Conservation (phyloP, 352 stramenopile genomes). For the Achlya hypogyna region DNA sequence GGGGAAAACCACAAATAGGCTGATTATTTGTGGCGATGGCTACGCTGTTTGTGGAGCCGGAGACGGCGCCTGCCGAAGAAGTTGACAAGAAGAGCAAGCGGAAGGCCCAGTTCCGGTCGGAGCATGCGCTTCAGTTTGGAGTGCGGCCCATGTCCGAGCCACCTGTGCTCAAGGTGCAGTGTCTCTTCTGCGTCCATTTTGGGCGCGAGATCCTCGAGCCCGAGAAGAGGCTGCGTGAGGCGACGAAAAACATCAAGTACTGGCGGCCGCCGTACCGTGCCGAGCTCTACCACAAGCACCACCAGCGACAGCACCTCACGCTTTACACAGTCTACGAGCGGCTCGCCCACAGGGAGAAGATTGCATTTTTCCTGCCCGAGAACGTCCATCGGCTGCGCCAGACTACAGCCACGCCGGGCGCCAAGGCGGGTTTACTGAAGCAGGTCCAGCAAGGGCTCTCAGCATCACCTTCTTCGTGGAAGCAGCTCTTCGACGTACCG, state of each 20-base stretch:
- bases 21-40: constrained; percentile 11
- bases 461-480: background rate
- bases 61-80: background rate
- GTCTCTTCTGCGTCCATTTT: constrained; percentile 20
- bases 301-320: constrained; percentile 8
- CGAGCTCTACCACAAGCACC: constrained; percentile 19
- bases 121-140: constrained; percentile 17
- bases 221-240: constrained; percentile 10
- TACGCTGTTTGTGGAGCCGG: background rate
- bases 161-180: constrained; percentile 18
- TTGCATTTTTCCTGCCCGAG: constrained; percentile 16
- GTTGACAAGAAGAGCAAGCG: constrained; percentile 7
- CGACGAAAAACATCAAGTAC: constrained; percentile 17
- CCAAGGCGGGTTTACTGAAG: background rate
- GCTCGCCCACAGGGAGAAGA: background rate
- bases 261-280: constrained; percentile 16
- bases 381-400: constrained; percentile 8
- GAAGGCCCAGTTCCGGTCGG: background rate
- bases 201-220: constrained; percentile 9
- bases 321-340: constrained; percentile 13
- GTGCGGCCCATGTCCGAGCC: constrained; percentile 1
- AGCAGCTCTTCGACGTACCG: constrained; percentile 2
- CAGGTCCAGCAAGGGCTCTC: background rate
- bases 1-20: background rate
- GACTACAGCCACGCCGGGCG: background rate